A percentile compares a stretch with the other conserved stretches of the same genome.
Evolutionary conservation across 306 rosid species (phyloP).

Genomic region (Ormosia semicastrata): DNA sequence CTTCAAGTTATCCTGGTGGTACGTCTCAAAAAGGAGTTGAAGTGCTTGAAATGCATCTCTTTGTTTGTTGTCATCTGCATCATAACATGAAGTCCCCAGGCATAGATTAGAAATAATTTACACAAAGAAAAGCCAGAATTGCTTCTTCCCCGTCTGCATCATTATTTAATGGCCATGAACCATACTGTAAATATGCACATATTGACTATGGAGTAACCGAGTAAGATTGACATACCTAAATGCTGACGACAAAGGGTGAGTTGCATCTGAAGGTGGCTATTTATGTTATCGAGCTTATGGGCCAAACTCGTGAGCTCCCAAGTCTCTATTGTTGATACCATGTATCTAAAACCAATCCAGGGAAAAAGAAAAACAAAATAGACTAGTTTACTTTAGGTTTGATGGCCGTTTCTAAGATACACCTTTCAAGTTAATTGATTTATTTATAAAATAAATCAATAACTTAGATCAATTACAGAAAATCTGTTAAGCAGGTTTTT

Average conservation of each 20-base stretch:
- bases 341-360: conserved; percentile 30
- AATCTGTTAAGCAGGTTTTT: too few species aligned
- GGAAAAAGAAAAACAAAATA: neutral
- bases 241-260: conserved; percentile 42
- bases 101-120: neutral
- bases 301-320: conserved; percentile 81
- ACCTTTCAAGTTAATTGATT: too few species aligned
- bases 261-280: conserved; percentile 50
- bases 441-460: too few species aligned
- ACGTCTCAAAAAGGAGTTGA: conserved; percentile 28
- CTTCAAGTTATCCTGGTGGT: conserved; percentile 53
- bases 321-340: conserved; percentile 44
- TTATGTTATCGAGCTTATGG: conserved; percentile 54
- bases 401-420: too few species aligned
- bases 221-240: conserved; percentile 34
- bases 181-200: neutral
- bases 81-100: neutral
- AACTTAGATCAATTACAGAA: too few species aligned
- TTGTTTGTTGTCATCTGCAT: conserved; percentile 53
- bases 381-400: neutral
- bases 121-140: neutral
- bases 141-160: neutral
- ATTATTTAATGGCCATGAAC: neutral
- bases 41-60: conserved; percentile 40
- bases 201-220: neutral